Evolutionary conservation across 176 grass and related monocot genomes (phyloP).

Genomic region (Cenchrus fungigraminus): DNA sequence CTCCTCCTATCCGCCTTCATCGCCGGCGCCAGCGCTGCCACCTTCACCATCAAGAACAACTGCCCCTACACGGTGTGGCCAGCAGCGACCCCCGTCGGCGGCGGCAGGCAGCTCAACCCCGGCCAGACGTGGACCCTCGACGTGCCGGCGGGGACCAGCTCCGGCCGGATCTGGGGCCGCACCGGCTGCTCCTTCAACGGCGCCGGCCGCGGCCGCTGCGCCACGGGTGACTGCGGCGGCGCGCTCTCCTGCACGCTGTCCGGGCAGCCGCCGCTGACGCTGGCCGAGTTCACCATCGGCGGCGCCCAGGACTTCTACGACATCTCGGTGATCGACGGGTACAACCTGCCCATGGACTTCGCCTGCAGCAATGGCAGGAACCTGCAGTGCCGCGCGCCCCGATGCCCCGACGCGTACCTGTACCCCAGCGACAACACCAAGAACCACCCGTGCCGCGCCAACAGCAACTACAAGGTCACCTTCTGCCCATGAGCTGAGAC

Average conservation of each 20-base stretch:
- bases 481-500: too few relatives aligned
- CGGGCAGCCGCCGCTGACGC: background rate
- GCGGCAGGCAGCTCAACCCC: too few relatives aligned
- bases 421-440: background rate
- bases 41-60: slow-evolving; percentile 49
- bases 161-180: background rate
- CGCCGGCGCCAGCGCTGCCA: slow-evolving; percentile 5
- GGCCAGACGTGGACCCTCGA: too few relatives aligned
- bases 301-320: background rate
- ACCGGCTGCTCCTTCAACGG: slow-evolving; percentile 17
- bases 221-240: slow-evolving; percentile 9
- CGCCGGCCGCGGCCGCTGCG: background rate
- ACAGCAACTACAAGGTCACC: too few relatives aligned
- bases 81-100: too few relatives aligned
- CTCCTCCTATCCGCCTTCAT: background rate
- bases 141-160: background rate
- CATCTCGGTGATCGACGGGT: background rate
- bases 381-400: background rate
- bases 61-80: background rate
- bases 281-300: slow-evolving; percentile 37
- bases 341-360: background rate
- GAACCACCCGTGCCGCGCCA: too few relatives aligned
- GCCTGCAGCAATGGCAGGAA: background rate
- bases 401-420: slow-evolving; percentile 2
- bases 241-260: background rate